A percentile compares a stretch with the other conserved stretches of the same genome.
These are phyloP conservation scores for Periglandula ipomoeae DNA, from an alignment of 2,329 filamentous ascomycete genomes.

Conservation along the genomic window DNA sequence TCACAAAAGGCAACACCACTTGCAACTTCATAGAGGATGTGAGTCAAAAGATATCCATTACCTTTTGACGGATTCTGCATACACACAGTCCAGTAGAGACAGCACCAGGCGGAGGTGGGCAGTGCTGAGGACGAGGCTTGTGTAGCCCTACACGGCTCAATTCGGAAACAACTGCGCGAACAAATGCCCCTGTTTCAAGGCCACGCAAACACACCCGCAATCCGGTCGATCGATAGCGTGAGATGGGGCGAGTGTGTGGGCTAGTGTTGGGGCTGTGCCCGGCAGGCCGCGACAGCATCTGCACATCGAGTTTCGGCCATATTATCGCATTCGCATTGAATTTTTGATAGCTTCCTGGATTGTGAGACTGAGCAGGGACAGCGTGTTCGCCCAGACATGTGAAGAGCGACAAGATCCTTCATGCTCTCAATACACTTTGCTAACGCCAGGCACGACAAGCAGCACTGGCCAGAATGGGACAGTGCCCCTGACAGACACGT, in stretches of 20 bases:
- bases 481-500: not conserved
- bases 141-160: not conserved
- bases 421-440: no score
- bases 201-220: conserved; percentile 3
- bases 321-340: not conserved
- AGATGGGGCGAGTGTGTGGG: not conserved
- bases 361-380: no score
- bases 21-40: no score
- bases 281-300: conserved; percentile 5
- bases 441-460: no score
- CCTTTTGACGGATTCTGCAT: no score
- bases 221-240: not conserved
- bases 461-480: no score
- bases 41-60: no score
- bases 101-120: no score
- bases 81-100: no score
- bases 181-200: not conserved
- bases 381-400: no score
- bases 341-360: not conserved
- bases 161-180: not conserved
- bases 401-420: no score
- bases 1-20: no score
- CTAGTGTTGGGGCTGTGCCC: conserved; percentile 1
- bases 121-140: not conserved
- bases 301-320: not conserved